These are phyloP conservation scores for Guillardia theta DNA, from an alignment of 78 protist genomes.

Conservation along the genomic window DNA sequence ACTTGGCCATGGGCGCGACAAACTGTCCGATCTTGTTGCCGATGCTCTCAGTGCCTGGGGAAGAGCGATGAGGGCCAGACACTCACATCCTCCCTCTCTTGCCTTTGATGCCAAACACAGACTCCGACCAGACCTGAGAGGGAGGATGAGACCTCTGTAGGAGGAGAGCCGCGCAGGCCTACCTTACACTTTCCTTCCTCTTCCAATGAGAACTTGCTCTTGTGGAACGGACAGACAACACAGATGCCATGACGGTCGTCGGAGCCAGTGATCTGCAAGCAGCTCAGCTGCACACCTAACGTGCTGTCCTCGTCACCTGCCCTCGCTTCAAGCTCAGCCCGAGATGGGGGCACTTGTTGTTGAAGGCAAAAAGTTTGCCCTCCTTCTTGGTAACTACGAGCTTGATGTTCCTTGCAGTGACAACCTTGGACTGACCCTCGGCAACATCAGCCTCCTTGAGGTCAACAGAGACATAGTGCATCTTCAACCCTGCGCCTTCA, in stretches of 20 bases:
- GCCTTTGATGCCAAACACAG: neutral
- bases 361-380: neutral
- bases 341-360: constrained; percentile 31
- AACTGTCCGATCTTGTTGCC: neutral
- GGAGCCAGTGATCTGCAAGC: neutral
- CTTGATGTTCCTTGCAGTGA: neutral
- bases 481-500: neutral
- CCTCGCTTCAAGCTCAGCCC: neutral
- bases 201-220: constrained; percentile 9
- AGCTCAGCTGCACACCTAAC: neutral
- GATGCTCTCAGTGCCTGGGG: neutral
- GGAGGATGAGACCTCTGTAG: no score
- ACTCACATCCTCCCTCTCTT: no score
- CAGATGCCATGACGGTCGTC: neutral
- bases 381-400: neutral
- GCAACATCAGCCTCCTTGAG: neutral
- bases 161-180: no score
- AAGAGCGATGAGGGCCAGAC: neutral
- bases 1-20: neutral
- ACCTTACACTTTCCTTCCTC: constrained; percentile 13
- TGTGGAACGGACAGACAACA: neutral
- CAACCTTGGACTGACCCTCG: neutral
- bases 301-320: neutral
- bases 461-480: neutral
- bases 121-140: constrained; percentile 24